These are phyloP conservation scores for Metschnikowia amazonensis DNA, from an alignment of 805 yeast species.

Conservation along the genomic window DNA sequence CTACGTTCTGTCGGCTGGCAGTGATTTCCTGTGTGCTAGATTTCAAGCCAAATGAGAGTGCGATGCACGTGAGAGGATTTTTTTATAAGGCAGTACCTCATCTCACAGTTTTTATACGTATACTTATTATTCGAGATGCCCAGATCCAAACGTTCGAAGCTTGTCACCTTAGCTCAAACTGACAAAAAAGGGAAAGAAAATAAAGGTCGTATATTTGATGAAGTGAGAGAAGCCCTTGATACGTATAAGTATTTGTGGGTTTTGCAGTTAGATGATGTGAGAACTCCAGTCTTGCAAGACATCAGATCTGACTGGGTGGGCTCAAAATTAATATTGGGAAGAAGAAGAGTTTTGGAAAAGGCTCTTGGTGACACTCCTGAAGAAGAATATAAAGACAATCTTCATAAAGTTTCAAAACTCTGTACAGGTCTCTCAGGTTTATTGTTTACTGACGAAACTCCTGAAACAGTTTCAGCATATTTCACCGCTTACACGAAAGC, in stretches of 20 bases:
- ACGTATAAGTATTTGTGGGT: conserved; percentile 78
- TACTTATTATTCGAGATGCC: conserved; percentile 58
- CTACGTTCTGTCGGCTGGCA: not conserved
- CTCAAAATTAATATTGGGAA: conserved; percentile 83
- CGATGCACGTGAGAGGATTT: conserved; percentile 11
- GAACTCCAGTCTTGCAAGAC: conserved; percentile 93
- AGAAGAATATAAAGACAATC: conserved; percentile 85
- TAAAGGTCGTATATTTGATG: conserved; percentile 88
- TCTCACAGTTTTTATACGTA: conserved; percentile 9
- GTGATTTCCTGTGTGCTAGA: not conserved
- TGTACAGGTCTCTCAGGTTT: conserved; percentile 82
- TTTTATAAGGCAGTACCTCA: conserved; percentile 7
- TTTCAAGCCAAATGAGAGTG: conserved; percentile 1
- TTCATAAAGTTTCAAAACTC: conserved; percentile 61
- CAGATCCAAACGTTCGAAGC: conserved; percentile 93
- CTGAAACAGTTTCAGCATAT: conserved; percentile 85
- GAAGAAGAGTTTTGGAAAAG: conserved; percentile 87
- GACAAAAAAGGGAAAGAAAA: conserved; percentile 94
- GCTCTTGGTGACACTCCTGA: conserved; percentile 86
- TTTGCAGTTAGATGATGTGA: conserved; percentile 81
- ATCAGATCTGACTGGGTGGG: conserved; percentile 92
- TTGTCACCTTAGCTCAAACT: conserved; percentile 92
- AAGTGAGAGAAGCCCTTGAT: conserved; percentile 79
- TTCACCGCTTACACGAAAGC: conserved; percentile 71
- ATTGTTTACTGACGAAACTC: conserved; percentile 83